Base-by-base conservation (phyloP, 139 green algal genomes). In the Yamagishiella unicocca region DNA sequence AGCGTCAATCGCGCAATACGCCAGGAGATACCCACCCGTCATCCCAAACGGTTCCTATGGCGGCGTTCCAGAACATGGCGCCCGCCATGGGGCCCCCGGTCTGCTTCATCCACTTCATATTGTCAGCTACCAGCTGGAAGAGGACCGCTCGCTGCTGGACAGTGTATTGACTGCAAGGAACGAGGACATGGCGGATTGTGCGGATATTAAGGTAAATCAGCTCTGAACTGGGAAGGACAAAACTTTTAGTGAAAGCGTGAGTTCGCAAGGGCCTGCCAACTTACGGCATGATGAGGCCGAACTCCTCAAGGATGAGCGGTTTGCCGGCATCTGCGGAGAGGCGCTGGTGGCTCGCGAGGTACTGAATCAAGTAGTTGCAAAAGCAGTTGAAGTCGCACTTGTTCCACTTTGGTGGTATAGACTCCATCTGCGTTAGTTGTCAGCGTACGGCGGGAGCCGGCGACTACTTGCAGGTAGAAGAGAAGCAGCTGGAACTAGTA, bases 21-120 rank as follows among this genome's bases (percentile, higher is more conserved):
- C n/a, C n/a, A n/a, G n/a, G n/a, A n/a, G n/a, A n/a, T n/a, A n/a
- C 84, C 25, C 61, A 89, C 84, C 84, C 84, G 64, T 89, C 84
- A 25, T 89, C 84, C 43, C 46, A 77, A 4, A 84, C 55, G 46
- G 37, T 75, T 42, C 85, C 85, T 31, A 85, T 46, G n/a, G 85
- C 85, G 0, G 85, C 85, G 68, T 85, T 85, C 85, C 85, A 89
- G 62, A 89, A 89, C 75, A 89, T 85, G 27, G n/a, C 53, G 74
- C 85, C 85, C 31, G 38, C 38, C 37, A 89, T 67, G 8, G 85
- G 22, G 1, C 61, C 61, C n/a, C 45, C 45, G 7, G 40, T 73
- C 22, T n/a, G 19, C 54, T 53, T 54, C 35, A 50, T 83, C 24
- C 9, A 54, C 1, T 24, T 6, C 53, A 83, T 53, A 35, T 72